Base-by-base conservation (phyloP, 345 rosid species). In the Camelina laxa region DNA sequence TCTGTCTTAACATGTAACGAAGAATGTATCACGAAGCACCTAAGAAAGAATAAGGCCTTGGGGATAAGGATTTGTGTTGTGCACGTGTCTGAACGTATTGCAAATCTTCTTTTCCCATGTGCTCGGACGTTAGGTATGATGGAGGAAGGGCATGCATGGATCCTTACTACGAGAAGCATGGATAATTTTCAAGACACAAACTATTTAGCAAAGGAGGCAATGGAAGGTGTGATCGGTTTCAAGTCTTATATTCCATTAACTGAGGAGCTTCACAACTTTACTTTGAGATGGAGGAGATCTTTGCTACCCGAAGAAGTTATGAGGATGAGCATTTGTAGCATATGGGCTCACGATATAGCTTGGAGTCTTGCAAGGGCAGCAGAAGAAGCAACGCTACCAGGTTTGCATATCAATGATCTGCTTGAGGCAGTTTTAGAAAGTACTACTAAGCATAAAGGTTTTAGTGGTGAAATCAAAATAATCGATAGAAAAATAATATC, bases 231-330 rank as follows among this genome's bases (percentile, higher is more conserved):
- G 50, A 45, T 45, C 6, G 50, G 50, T 45, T 45, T 45, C 3
- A 45, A 45, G 19, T 45, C 50, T 45, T 45, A 45, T 45, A n/a
- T 45, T n/a, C 50, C 50, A n/a, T 45, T 45, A 45, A 15, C 50
- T 6, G 1, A 15, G 9, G 49, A 45, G 4, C 19, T n/a, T 45
- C 50, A 45, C 19, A 45, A 45, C 0, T 45, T 45, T 45, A 45
- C 50, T 45, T 45, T 45, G 50, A 45, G 19, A 45, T 45, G 50
- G 50, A 45, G n/a, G 50, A 45, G 50, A 45, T 45, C 50, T 45
- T 45, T 45, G 16, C 17, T 6, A 45, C 49, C 4, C 16, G 49
- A 45, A 45, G 17, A 45, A 15, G 49, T 45, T 5, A 15, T 8
- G 17, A 45, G 19, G 9, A 45, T 45, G 50, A 45, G 50, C 6